Evolutionary conservation across 2,329 filamentous ascomycete species (phyloP).

Genomic region (Trichoderma sp.): DNA sequence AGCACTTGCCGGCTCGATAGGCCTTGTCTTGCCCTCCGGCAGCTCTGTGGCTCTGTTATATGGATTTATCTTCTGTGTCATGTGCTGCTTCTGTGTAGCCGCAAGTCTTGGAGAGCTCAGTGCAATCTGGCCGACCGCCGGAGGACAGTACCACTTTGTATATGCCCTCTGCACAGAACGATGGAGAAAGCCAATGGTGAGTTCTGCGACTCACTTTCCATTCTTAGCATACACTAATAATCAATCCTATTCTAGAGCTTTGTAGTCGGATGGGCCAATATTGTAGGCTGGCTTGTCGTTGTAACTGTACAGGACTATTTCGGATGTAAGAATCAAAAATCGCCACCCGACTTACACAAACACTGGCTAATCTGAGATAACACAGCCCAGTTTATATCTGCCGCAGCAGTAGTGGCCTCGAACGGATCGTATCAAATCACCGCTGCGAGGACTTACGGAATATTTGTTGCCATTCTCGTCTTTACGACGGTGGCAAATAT

Average conservation of each 20-base stretch:
- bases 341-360: not conserved
- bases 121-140: slow-evolving; percentile 10
- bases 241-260: not conserved
- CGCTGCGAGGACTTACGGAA: slow-evolving; percentile 4
- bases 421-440: slow-evolving; percentile 18
- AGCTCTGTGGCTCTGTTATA: slow-evolving; percentile 10
- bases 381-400: slow-evolving; percentile 15
- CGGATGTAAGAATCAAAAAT: slow-evolving; percentile 8
- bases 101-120: slow-evolving; percentile 16
- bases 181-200: slow-evolving; percentile 14
- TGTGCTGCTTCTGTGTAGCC: slow-evolving; percentile 13
- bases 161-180: slow-evolving; percentile 14
- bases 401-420: slow-evolving; percentile 13
- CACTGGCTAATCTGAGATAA: not conserved
- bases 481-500: slow-evolving; percentile 15
- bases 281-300: slow-evolving; percentile 14
- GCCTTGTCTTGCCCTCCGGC: slow-evolving; percentile 5
- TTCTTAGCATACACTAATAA: not conserved
- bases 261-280: slow-evolving; percentile 18
- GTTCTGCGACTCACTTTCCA: not conserved
- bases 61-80: slow-evolving; percentile 11
- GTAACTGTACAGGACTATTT: slow-evolving; percentile 19
- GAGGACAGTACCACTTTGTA: slow-evolving; percentile 19
- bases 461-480: slow-evolving; percentile 16
- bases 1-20: slow-evolving; percentile 15